These are phyloP conservation scores for Boechera divaricarpa DNA, from an alignment of 345 rosid species.

Conservation along the genomic window DNA sequence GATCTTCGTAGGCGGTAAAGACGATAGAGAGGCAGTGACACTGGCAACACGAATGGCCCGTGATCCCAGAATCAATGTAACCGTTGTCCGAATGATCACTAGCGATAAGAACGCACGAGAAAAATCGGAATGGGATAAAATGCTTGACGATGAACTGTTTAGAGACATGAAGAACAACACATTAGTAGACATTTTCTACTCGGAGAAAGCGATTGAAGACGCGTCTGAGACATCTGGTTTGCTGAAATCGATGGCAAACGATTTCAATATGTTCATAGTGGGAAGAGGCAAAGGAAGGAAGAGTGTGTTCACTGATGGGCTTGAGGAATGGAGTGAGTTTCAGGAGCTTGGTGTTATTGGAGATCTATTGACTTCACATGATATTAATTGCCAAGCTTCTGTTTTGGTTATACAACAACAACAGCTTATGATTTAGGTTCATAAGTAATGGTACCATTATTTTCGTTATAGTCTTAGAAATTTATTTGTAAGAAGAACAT, in stretches of 20 bases:
- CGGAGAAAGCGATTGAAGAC: slow-evolving; percentile 34
- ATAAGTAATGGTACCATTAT: background rate
- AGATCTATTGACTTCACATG: slow-evolving; percentile 39
- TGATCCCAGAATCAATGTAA: slow-evolving; percentile 24
- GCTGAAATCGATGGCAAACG: slow-evolving; percentile 25
- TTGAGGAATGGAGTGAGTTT: slow-evolving; percentile 50
- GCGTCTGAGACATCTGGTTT: slow-evolving; percentile 42
- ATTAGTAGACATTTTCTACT: slow-evolving; percentile 10
- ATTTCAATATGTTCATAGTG: slow-evolving; percentile 47
- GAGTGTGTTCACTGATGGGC: slow-evolving; percentile 41
- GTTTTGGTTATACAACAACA: slow-evolving; percentile 49
- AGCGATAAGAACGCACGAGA: slow-evolving; percentile 1
- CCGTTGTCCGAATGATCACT: slow-evolving; percentile 30
- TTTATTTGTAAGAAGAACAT: background rate
- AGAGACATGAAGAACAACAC: slow-evolving; percentile 28
- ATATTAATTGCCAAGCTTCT: slow-evolving; percentile 36
- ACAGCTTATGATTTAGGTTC: slow-evolving; percentile 36
- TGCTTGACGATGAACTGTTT: slow-evolving; percentile 41
- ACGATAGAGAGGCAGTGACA: slow-evolving; percentile 52
- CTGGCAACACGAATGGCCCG: slow-evolving; percentile 40
- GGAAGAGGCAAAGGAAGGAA: slow-evolving; percentile 44
- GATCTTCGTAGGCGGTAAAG: slow-evolving; percentile 51
- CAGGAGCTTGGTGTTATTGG: slow-evolving; percentile 48
- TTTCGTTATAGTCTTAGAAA: slow-evolving; percentile 18
- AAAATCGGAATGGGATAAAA: slow-evolving; percentile 41